These are phyloP conservation scores for Cercospora beticola DNA, from an alignment of 2,329 filamentous ascomycete genomes.

Conservation along the genomic window DNA sequence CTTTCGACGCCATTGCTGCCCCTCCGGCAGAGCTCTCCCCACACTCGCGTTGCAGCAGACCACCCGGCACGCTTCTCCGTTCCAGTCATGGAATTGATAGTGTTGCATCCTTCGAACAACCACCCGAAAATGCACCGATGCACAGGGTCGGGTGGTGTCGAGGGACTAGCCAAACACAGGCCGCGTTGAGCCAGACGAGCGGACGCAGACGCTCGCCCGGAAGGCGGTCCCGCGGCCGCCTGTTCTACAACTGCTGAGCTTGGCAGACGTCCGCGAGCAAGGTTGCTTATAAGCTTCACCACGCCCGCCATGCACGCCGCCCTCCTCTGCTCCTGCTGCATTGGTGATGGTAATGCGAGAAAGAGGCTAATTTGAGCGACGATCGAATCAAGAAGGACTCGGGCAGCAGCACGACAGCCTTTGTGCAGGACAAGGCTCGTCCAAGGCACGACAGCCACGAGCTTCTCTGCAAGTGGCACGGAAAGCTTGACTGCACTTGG, in stretches of 20 bases:
- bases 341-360: background rate
- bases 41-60: background rate
- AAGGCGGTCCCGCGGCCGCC: background rate
- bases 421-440: background rate
- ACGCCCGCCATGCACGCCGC: background rate
- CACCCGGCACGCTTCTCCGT: background rate
- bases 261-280: background rate
- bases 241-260: background rate
- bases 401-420: background rate
- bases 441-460: background rate
- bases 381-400: background rate
- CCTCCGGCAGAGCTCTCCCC: conserved; percentile 6
- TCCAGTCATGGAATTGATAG: background rate
- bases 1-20: conserved; percentile 13
- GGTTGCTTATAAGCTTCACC: background rate
- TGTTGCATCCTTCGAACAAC: background rate
- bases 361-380: background rate
- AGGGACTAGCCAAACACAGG: background rate
- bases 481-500: conserved; percentile 14
- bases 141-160: background rate
- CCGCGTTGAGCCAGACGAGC: background rate
- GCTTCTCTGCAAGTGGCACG: background rate
- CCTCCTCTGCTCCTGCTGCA: background rate
- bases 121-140: background rate
- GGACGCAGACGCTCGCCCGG: background rate